Conservation (phyloP, 257 asterid genomes). For the Nicotiana tomentosiformis region DNA sequence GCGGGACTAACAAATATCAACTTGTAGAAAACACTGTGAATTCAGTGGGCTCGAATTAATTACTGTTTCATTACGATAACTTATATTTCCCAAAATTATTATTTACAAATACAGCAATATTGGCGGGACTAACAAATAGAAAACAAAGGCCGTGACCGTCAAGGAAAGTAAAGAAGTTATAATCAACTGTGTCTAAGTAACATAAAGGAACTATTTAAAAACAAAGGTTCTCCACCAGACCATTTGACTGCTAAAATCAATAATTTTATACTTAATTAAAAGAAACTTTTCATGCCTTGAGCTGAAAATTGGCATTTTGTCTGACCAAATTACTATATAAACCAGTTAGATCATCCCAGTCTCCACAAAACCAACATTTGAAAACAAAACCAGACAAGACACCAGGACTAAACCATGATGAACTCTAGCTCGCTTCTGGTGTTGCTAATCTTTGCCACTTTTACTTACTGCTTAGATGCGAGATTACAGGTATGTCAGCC, state of each 20-base stretch:
- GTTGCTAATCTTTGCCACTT: constrained; percentile 8
- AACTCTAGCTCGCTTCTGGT: not conserved
- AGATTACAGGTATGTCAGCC: constrained; percentile 24
- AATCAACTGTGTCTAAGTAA: too few relatives aligned
- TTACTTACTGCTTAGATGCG: not conserved
- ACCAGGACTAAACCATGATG: not conserved
- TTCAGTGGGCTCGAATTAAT: too few relatives aligned
- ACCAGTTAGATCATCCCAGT: not conserved
- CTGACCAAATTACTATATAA: not conserved
- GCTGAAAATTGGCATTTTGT: not conserved
- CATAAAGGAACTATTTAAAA: not conserved
- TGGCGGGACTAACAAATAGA: not conserved
- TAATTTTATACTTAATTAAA: not conserved
- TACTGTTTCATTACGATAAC: too few relatives aligned
- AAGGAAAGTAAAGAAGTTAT: not conserved
- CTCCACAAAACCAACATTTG: not conserved
- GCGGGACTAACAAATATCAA: too few relatives aligned
- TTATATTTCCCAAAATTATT: too few relatives aligned
- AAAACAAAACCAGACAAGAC: not conserved
- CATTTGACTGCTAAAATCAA: not conserved
- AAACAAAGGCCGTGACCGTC: not conserved
- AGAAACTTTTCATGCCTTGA: not conserved
- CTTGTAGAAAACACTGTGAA: too few relatives aligned
- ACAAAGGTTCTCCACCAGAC: not conserved
- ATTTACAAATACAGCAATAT: too few relatives aligned